Evolutionary conservation across 2,329 filamentous ascomycete genomes (phyloP).

Genomic region (Verticillium nonalfalfae): DNA sequence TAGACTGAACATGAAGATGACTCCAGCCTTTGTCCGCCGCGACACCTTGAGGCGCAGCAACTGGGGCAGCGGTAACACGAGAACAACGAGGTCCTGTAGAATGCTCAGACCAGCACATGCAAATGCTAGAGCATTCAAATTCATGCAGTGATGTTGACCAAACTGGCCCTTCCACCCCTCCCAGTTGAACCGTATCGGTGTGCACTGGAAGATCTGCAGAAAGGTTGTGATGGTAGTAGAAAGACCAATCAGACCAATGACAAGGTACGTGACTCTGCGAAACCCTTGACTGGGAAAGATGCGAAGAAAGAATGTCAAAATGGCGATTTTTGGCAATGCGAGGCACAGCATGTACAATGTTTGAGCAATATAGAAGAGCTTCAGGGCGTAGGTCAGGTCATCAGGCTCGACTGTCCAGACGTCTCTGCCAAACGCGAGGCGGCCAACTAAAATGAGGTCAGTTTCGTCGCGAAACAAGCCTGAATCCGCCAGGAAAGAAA

Average conservation of each 20-base stretch:
- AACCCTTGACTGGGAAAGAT: conserved; percentile 21
- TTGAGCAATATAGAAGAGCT: conserved; percentile 21
- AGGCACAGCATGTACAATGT: conserved; percentile 24
- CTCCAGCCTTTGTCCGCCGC: conserved; percentile 16
- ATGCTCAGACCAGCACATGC: conserved; percentile 23
- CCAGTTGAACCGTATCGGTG: conserved; percentile 24
- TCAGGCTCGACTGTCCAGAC: conserved; percentile 25
- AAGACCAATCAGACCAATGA: conserved; percentile 17
- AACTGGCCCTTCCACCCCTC: conserved; percentile 21
- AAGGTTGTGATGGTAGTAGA: conserved; percentile 20
- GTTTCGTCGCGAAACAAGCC: background rate
- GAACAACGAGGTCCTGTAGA: conserved; percentile 24
- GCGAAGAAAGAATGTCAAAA: conserved; percentile 24
- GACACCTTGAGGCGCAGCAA: conserved; percentile 20
- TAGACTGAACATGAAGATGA: conserved; percentile 28
- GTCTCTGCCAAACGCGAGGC: conserved; percentile 26
- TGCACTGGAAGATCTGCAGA: conserved; percentile 28
- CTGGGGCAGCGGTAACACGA: conserved; percentile 25
- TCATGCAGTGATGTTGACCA: conserved; percentile 18
- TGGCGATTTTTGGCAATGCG: conserved; percentile 21
- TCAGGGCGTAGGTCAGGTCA: conserved; percentile 20
- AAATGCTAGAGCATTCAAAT: conserved; percentile 23
- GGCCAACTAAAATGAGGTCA: conserved; percentile 14
- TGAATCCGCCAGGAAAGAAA: background rate
- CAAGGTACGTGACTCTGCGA: conserved; percentile 14